phyloP scores from a whole-genome alignment of 352 stramenopile species.

The Phytopythium litorale region DNA sequence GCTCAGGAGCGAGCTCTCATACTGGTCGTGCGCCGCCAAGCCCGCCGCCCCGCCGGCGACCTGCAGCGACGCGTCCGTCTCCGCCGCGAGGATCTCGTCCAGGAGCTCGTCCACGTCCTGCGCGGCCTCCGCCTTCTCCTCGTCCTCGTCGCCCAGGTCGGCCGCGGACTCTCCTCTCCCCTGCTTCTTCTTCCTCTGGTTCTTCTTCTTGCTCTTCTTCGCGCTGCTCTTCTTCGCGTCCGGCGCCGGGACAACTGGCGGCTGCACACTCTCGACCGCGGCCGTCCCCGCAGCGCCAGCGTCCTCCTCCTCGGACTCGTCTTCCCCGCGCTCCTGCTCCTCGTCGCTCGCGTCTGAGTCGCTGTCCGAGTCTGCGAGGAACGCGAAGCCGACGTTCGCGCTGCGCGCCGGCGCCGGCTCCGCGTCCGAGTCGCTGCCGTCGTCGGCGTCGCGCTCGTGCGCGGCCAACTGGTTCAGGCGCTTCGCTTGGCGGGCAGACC shows the following conservation, averaged over 20 bases:
- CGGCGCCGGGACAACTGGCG: background rate
- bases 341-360: conserved; percentile 28
- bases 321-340: conserved; percentile 18
- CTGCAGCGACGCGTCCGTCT: conserved; percentile 11
- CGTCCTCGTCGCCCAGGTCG: conserved; percentile 13
- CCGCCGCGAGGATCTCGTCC: conserved; percentile 48
- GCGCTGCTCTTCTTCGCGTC: background rate
- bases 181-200: conserved; percentile 9
- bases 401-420: conserved; percentile 37
- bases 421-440: conserved; percentile 30
- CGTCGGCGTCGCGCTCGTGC: conserved; percentile 11
- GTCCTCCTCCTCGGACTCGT: conserved; percentile 18
- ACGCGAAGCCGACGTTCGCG: conserved; percentile 43
- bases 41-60: conserved; percentile 22
- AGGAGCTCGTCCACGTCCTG: conserved; percentile 67
- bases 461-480: conserved; percentile 41
- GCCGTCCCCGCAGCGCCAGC: conserved; percentile 6
- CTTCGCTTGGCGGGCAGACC: conserved; percentile 80
- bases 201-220: conserved; percentile 32
- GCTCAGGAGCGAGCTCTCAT: conserved; percentile 57
- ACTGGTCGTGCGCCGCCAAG: conserved; percentile 24
- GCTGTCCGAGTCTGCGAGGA: conserved; percentile 67
- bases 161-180: conserved; percentile 14
- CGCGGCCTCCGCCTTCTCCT: conserved; percentile 22
- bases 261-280: conserved; percentile 7